A percentile compares a stretch with the other conserved stretches of the same genome.
These are phyloP conservation scores for Cadophora sp. DNA, from an alignment of 2,329 filamentous ascomycete species.

Conservation along the genomic window DNA sequence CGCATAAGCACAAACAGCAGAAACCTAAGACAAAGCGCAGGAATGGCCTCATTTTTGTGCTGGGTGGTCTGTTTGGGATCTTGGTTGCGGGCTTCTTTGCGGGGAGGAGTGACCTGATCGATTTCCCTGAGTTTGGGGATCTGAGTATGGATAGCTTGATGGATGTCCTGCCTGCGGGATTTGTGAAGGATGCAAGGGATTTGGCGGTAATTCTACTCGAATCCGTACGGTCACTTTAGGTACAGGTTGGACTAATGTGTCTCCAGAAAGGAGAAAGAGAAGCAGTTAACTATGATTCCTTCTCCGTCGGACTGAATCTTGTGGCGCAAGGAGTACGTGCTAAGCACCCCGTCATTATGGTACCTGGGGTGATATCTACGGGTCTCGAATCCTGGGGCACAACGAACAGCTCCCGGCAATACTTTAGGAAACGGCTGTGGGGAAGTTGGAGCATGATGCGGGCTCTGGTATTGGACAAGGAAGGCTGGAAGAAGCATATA, in stretches of 20 bases:
- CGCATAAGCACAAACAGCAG: slow-evolving; percentile 32
- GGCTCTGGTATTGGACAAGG: slow-evolving; percentile 90
- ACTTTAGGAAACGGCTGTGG: slow-evolving; percentile 95
- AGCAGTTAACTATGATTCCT: slow-evolving; percentile 90
- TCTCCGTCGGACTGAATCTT: slow-evolving; percentile 86
- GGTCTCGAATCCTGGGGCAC: slow-evolving; percentile 98
- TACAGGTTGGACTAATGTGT: background rate
- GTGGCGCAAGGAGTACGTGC: slow-evolving; percentile 80
- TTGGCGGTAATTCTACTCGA: slow-evolving; percentile 65
- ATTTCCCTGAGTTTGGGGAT: slow-evolving; percentile 73
- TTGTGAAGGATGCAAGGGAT: slow-evolving; percentile 86
- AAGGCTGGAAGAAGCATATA: slow-evolving; percentile 93
- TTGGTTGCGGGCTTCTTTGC: slow-evolving; percentile 91
- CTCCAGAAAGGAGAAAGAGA: slow-evolving; percentile 82
- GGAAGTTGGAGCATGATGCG: slow-evolving; percentile 99
- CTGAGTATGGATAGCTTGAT: slow-evolving; percentile 84
- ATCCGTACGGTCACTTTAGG: slow-evolving; percentile 7
- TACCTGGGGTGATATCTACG: slow-evolving; percentile 96
- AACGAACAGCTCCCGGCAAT: slow-evolving; percentile 80
- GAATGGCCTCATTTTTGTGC: slow-evolving; percentile 81
- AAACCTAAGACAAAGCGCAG: slow-evolving; percentile 57
- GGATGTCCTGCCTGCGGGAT: slow-evolving; percentile 85
- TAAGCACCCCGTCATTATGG: slow-evolving; percentile 92
- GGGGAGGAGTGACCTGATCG: slow-evolving; percentile 86
- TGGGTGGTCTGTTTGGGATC: slow-evolving; percentile 91